A percentile compares a stretch with the other conserved stretches of the same genome.
phyloP scores from a whole-genome alignment of 73 alveolate genomes.

The Paramecium bursaria region DNA sequence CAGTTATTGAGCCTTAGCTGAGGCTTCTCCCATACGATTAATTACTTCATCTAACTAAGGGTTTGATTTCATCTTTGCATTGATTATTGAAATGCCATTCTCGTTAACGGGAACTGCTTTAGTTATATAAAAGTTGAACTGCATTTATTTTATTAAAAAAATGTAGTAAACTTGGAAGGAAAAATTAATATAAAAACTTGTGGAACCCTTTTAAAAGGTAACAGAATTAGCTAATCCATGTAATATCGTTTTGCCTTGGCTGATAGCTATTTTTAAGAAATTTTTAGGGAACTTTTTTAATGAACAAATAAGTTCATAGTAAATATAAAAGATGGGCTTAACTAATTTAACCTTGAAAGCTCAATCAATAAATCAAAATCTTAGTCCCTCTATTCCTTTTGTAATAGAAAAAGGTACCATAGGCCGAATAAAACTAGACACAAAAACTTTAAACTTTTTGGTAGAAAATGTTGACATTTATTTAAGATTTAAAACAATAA shows the following conservation, averaged over 20 bases:
- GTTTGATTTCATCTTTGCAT: not conserved
- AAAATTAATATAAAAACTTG: too few relatives aligned
- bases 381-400: slow-evolving; percentile 1
- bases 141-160: too few relatives aligned
- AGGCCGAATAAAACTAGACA: not conserved
- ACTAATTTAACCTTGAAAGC: slow-evolving; percentile 15
- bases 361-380: not conserved
- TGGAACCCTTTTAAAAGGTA: too few relatives aligned
- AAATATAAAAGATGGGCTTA: slow-evolving; percentile 32
- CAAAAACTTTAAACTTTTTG: not conserved
- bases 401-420: slow-evolving; percentile 27
- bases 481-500: slow-evolving; percentile 16
- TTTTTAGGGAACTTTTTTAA: slow-evolving; percentile 39
- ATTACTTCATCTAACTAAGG: slow-evolving; percentile 53
- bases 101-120: slow-evolving; percentile 48
- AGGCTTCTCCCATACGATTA: slow-evolving; percentile 54
- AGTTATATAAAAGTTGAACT: slow-evolving; percentile 44
- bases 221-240: slow-evolving; percentile 45
- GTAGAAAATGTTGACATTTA: slow-evolving; percentile 31
- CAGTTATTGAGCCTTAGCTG: slow-evolving; percentile 52
- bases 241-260: slow-evolving; percentile 19
- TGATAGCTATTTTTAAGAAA: slow-evolving; percentile 52
- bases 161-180: too few relatives aligned
- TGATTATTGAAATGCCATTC: slow-evolving; percentile 24
- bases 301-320: slow-evolving; percentile 32